A percentile compares a stretch with the other conserved stretches of the same genome.
Evolutionary conservation across 371 early-diverging fungal species (phyloP).

Genomic region (Saksenaea oblongispora): DNA sequence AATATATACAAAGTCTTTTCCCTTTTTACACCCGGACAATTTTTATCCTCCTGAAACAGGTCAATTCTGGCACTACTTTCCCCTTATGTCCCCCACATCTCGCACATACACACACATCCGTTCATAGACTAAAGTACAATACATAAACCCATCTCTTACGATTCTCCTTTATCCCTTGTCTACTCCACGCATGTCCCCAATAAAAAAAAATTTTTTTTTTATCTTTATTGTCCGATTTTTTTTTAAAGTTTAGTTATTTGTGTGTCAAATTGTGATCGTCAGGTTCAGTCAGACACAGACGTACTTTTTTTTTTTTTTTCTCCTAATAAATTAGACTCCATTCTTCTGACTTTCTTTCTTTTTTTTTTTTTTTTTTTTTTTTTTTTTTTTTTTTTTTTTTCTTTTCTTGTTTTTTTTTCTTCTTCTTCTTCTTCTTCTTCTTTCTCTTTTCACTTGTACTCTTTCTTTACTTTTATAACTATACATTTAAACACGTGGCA

Average conservation of each 20-base stretch:
- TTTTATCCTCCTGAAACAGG: not conserved
- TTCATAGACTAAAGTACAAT: not conserved
- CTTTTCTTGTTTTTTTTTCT: not conserved
- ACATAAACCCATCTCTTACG: not conserved
- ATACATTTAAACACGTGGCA: constrained; percentile 1
- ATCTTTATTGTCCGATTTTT: constrained; percentile 2
- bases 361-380: constrained; percentile 2
- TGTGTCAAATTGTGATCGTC: constrained; percentile 65
- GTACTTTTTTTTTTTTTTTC: constrained; percentile 60
- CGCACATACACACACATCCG: too few relatives aligned
- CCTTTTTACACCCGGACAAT: not conserved
- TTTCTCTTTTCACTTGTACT: not conserved
- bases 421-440: not conserved
- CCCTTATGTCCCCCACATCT: not conserved
- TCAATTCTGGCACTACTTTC: not conserved
- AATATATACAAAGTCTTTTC: not conserved
- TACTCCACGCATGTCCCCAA: not conserved
- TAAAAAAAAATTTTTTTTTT: not conserved
- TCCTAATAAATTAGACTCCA: constrained; percentile 59
- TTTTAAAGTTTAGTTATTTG: not conserved
- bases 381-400: not conserved
- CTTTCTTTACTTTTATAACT: not conserved
- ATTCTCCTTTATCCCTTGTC: not conserved
- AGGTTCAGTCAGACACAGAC: constrained; percentile 59
- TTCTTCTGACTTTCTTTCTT: constrained; percentile 16